These are phyloP conservation scores for Catharanthus roseus DNA, from an alignment of 257 asterid genomes.

Conservation along the genomic window DNA sequence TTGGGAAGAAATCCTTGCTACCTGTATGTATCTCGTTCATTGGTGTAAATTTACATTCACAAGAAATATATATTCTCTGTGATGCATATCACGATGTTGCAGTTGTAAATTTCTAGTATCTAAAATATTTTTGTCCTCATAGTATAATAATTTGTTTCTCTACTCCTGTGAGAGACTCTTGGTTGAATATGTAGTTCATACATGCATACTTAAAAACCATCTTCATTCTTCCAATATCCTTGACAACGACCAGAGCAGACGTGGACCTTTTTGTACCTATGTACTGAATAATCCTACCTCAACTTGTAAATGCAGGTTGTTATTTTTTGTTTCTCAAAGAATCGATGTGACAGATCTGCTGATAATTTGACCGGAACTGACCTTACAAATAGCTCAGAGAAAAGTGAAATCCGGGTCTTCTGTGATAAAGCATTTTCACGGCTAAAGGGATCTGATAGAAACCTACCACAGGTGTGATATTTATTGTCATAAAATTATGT, in stretches of 20 bases:
- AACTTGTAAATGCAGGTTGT: slow-evolving; percentile 56
- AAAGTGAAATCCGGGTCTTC: slow-evolving; percentile 90
- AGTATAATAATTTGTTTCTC: not conserved
- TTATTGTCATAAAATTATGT: slow-evolving; percentile 13
- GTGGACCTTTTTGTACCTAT: not conserved
- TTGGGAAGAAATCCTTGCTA: slow-evolving; percentile 71
- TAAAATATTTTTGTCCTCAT: not conserved
- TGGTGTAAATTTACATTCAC: not conserved
- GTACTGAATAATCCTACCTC: slow-evolving; percentile 15
- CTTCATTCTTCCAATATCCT: not conserved
- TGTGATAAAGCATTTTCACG: slow-evolving; percentile 97
- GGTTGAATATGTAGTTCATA: not conserved
- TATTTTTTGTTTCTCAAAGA: slow-evolving; percentile 94
- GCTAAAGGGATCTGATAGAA: slow-evolving; percentile 95
- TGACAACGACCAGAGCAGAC: not conserved
- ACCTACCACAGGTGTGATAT: slow-evolving; percentile 82
- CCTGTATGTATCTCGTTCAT: slow-evolving; percentile 55
- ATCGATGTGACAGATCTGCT: slow-evolving; percentile 89
- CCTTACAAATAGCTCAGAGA: slow-evolving; percentile 89
- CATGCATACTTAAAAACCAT: not conserved
- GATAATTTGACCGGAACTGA: slow-evolving; percentile 81
- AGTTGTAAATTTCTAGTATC: not conserved
- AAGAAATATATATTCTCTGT: not conserved
- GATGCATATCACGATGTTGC: not conserved
- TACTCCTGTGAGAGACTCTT: not conserved